Conservation (phyloP, 2,329 filamentous ascomycete species). For the Nakataea oryzae region DNA sequence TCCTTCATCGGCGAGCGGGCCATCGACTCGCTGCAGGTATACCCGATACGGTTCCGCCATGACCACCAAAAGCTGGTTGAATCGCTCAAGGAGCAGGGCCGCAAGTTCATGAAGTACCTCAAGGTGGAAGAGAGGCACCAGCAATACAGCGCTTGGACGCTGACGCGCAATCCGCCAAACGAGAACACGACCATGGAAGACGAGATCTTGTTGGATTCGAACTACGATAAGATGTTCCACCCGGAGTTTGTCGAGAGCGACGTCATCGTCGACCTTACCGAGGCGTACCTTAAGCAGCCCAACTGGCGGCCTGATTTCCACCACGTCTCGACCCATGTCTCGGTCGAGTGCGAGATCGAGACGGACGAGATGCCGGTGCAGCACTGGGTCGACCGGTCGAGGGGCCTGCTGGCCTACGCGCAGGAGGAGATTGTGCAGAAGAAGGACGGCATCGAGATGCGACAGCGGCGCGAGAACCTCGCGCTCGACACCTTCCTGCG, state of each 20-base stretch:
- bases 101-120: conserved; percentile 14
- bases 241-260: conserved; percentile 12
- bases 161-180: conserved; percentile 23
- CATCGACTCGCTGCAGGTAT: conserved; percentile 25
- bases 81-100: conserved; percentile 6
- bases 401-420: neutral
- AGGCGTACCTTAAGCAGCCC: conserved; percentile 7
- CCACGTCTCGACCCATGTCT: neutral
- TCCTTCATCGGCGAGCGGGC: conserved; percentile 25
- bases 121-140: conserved; percentile 20
- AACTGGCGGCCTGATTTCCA: neutral
- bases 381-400: neutral
- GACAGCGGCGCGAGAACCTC: neutral
- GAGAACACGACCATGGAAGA: conserved; percentile 4
- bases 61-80: conserved; percentile 22
- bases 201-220: neutral
- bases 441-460: neutral
- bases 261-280: conserved; percentile 15
- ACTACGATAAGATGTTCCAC: neutral
- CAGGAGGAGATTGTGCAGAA: neutral
- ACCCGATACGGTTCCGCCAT: conserved; percentile 26
- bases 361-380: neutral
- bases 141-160: conserved; percentile 29
- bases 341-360: neutral
- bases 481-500: neutral